These are phyloP conservation scores for Cryptosporidium bovis DNA, from an alignment of 169 alveolate genomes.

Conservation along the genomic window DNA sequence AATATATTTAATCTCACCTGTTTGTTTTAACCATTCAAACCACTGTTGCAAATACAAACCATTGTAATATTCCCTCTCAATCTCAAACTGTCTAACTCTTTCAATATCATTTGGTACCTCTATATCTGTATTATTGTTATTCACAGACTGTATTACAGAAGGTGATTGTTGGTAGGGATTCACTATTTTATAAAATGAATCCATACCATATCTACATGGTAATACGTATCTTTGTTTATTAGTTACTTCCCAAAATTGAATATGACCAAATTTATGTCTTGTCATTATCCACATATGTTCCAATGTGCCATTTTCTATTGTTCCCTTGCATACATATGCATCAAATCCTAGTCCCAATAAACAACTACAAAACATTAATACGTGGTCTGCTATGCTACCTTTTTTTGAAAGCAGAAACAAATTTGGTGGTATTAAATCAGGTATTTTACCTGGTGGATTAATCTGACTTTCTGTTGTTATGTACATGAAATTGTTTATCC, in stretches of 20 bases:
- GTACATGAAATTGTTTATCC: slow-evolving; percentile 81
- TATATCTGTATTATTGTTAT: slow-evolving; percentile 28
- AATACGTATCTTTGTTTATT: slow-evolving; percentile 77
- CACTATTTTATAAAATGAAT: slow-evolving; percentile 14
- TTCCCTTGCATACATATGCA: slow-evolving; percentile 82
- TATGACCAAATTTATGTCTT: slow-evolving; percentile 80
- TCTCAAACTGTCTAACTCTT: slow-evolving; percentile 57
- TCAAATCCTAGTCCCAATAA: slow-evolving; percentile 80
- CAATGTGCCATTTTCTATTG: slow-evolving; percentile 79
- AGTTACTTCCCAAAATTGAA: slow-evolving; percentile 83
- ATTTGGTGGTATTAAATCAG: slow-evolving; percentile 79
- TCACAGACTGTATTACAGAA: slow-evolving; percentile 48
- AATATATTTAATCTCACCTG: slow-evolving; percentile 48
- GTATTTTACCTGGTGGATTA: slow-evolving; percentile 44
- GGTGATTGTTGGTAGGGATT: slow-evolving; percentile 51
- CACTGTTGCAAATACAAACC: slow-evolving; percentile 70
- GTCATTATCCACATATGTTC: slow-evolving; percentile 83
- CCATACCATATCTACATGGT: slow-evolving; percentile 70
- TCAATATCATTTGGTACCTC: slow-evolving; percentile 48
- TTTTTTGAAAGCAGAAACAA: slow-evolving; percentile 79
- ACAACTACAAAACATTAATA: slow-evolving; percentile 78
- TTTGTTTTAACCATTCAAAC: slow-evolving; percentile 74
- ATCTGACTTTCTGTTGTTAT: slow-evolving; percentile 77
- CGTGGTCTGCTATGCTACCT: slow-evolving; percentile 81
- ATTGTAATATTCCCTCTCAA: slow-evolving; percentile 61